Conservation (phyloP, 2,329 filamentous ascomycete species). For the Epichloe aotearoae region DNA sequence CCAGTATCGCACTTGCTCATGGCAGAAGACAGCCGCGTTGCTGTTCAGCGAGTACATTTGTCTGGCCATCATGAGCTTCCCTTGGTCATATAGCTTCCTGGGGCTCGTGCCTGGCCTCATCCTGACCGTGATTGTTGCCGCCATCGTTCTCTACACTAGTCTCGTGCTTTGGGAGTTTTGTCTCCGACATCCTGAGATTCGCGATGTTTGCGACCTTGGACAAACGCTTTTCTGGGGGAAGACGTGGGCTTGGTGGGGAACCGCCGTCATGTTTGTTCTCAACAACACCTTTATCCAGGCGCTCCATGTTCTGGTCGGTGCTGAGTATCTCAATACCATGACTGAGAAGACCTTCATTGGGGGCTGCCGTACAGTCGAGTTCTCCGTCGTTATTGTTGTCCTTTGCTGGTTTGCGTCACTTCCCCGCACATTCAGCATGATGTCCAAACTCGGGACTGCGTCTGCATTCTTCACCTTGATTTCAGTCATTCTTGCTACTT, state of each 20-base stretch:
- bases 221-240: conserved; percentile 87
- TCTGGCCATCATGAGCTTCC: conserved; percentile 86
- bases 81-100: conserved; percentile 79
- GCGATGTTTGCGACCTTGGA: conserved; percentile 91
- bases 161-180: conserved; percentile 66
- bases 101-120: conserved; percentile 78
- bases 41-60: conserved; percentile 96
- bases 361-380: conserved; percentile 62
- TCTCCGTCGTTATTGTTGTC: conserved; percentile 59
- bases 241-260: conserved; percentile 55
- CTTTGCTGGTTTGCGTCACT: conserved; percentile 70
- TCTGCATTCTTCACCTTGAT: conserved; percentile 85
- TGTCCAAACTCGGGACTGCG: conserved; percentile 65
- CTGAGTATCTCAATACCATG: conserved; percentile 86
- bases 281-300: conserved; percentile 90
- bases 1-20: conserved; percentile 85
- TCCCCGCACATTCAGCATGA: conserved; percentile 69
- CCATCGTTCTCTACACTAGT: conserved; percentile 66
- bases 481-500: conserved; percentile 69
- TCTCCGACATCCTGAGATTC: conserved; percentile 75
- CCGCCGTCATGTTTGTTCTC: conserved; percentile 76
- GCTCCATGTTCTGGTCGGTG: conserved; percentile 70
- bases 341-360: conserved; percentile 51
- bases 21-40: conserved; percentile 85
- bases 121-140: conserved; percentile 65